phyloP scores from a whole-genome alignment of 495 filamentous ascomycete genomes.

The Penicillium mononematosum region DNA sequence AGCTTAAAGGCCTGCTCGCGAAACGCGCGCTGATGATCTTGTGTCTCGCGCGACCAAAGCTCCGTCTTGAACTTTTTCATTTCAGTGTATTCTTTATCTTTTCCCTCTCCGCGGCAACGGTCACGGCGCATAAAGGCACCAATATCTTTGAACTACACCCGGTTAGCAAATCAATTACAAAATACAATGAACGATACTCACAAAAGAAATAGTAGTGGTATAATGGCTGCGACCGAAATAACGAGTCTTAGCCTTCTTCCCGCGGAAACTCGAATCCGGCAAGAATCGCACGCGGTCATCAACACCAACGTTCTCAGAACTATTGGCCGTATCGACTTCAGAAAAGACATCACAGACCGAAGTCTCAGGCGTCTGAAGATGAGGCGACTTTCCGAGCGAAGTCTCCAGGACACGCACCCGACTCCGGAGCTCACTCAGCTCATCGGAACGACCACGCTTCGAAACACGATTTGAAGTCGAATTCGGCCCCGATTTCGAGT shows the following conservation, averaged over 20 bases:
- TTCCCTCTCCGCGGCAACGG: conserved; percentile 30
- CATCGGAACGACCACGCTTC: conserved; percentile 32
- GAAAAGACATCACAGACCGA: conserved; percentile 28
- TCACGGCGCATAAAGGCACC: conserved; percentile 43
- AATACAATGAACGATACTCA: conserved; percentile 24
- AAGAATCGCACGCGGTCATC: conserved; percentile 33
- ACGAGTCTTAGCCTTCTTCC: conserved; percentile 47
- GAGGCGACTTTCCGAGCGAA: conserved; percentile 26
- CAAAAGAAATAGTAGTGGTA: conserved; percentile 45
- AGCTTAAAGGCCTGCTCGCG: conserved; percentile 41
- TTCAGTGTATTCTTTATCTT: conserved; percentile 31
- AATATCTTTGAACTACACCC: conserved; percentile 47
- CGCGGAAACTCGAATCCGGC: conserved; percentile 42
- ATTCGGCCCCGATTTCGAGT: conserved; percentile 35
- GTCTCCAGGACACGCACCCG: conserved; percentile 34
- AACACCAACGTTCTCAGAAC: conserved; percentile 31
- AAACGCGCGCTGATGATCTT: conserved; percentile 38
- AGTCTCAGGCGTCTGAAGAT: conserved; percentile 31
- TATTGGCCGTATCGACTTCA: conserved; percentile 18
- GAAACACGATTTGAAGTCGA: conserved; percentile 26
- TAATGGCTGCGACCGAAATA: conserved; percentile 52
- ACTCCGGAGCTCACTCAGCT: conserved; percentile 35
- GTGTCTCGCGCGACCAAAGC: conserved; percentile 35
- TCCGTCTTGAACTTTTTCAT: conserved; percentile 37
- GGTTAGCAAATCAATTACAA: conserved; percentile 17